phyloP scores from a whole-genome alignment of 257 asterid species.

The Paraleonurus japonicus region DNA sequence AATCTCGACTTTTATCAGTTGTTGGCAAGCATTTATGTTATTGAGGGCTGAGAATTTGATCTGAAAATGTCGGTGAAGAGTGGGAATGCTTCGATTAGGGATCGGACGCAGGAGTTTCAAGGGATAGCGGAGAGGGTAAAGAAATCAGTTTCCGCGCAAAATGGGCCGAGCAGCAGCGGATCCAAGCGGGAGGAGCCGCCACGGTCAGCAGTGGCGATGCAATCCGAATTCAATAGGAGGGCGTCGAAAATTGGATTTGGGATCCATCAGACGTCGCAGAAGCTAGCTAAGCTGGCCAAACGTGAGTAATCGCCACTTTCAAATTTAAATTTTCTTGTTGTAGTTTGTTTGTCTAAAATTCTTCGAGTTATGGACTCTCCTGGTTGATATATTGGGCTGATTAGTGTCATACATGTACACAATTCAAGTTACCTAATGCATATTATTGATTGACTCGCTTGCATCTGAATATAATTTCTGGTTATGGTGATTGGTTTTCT shows the following conservation, averaged over 20 bases:
- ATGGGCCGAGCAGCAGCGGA: constrained; percentile 66
- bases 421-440: not conserved
- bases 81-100: constrained; percentile 70
- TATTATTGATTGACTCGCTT: constrained; percentile 5
- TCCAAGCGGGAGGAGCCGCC: constrained; percentile 49
- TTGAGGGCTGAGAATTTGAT: constrained; percentile 23
- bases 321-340: not conserved
- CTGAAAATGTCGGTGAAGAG: constrained; percentile 54
- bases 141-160: constrained; percentile 53
- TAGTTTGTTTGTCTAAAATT: not conserved
- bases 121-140: constrained; percentile 63
- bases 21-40: constrained; percentile 4
- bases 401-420: not conserved
- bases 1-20: constrained; percentile 9
- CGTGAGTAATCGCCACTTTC: constrained; percentile 39
- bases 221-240: constrained; percentile 79
- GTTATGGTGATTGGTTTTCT: not conserved
- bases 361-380: not conserved
- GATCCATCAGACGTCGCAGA: constrained; percentile 92
- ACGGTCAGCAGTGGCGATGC: constrained; percentile 64
- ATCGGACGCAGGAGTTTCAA: constrained; percentile 84
- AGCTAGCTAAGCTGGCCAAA: constrained; percentile 86
- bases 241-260: constrained; percentile 89
- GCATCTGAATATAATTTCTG: not conserved
- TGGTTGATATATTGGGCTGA: not conserved